Base-by-base conservation (phyloP, 192 early-diverging fungal species). In the Coemansia sp. region DNA sequence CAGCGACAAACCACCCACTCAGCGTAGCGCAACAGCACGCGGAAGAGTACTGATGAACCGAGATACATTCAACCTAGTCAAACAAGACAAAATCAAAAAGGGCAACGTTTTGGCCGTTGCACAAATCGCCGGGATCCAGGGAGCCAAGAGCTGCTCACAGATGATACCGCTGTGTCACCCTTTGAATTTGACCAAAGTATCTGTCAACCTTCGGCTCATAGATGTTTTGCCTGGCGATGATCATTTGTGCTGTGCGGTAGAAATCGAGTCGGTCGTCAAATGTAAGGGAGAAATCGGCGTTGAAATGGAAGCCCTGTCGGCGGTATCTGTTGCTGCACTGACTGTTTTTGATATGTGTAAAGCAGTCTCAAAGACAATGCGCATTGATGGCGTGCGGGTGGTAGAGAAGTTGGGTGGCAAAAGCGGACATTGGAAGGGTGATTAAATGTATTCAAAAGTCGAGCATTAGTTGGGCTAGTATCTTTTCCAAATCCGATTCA, bases 281-380 rank as follows among this genome's bases (percentile, higher is more conserved):
- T 94, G 93, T 68, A 85, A 84, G 44, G 95, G 93, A 10, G 89
- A 91, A 46, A 98, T 95, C 5, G 97, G 97, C 29, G 94, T 93
- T 0, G 94, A 96, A 69, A 94, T 94, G 93, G 93, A 96, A 67
- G 93, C 93, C 13, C 79, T 90, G 70, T 92, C 89, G 1, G 93
- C 94, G 0, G 93, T 91, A 1, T 93, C 92, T 10, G 86, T 93
- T 0, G 93, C 95, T 5, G 88, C 91, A 0, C 79, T 94, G 61
- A 96, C 97, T 3, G 89, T 98, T 1, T 97, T 91, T 87, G 97
- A 98, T 73, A 98, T 98, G 97, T 97, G 93, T 78, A 98, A 98
- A 72, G 94, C 95, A 1, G 93, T 91, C 9, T 88, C 90, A 41
- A 94, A 94, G 67, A 83, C 78, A 18, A 96, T 96, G 86, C 74